Base-by-base conservation (phyloP, 768 basidiomycete species). In the Collybiopsis luxurians region DNA sequence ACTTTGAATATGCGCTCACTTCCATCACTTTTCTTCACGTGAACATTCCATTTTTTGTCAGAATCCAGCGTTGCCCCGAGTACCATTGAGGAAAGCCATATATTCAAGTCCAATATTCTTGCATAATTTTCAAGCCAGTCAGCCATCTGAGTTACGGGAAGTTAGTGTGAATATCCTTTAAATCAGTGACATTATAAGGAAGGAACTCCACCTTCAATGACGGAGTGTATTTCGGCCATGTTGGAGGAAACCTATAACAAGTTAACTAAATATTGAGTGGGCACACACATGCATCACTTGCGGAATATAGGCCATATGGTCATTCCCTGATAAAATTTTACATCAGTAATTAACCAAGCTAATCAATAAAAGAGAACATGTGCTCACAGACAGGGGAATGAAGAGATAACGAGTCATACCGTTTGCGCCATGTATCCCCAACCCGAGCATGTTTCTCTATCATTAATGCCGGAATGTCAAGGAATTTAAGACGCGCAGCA, bases 401-500 rank as follows among this genome's bases (percentile, higher is more conserved):
- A 13, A 82, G 65, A 19, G 69, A 78, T 3, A 81, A 63, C 1
- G 73, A 63, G 47, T 75, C 73, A 64, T 82, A 82, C 13, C 81
- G 73, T 30, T 73, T 66, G 46, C 77, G 67, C 79, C 77, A 79
- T 62, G 70, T 42, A 61, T 86, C 83, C 0, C 86, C 86, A 1
- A 85, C 64, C 3, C 80, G 70, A 4, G 69, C 48, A 52, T 84
- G 79, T 61, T 73, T 75, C 61, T 91, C 89, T 26, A 89, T 70
- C 13, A 88, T 67, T 10, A 92, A 70, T 0, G 79, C 70, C 1
- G 72, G 63, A 15, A 91, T 68, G 19, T 79, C 84, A 21, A 89
- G 70, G 42, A 73, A 74, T 63, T 86, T 85, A 53, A 92, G 71
- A 19, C 86, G 76, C 1, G 86, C 85, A 0, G 87, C 87, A 3